phyloP scores from a whole-genome alignment of 495 filamentous ascomycete species.

The Xylaria bambusicola region DNA sequence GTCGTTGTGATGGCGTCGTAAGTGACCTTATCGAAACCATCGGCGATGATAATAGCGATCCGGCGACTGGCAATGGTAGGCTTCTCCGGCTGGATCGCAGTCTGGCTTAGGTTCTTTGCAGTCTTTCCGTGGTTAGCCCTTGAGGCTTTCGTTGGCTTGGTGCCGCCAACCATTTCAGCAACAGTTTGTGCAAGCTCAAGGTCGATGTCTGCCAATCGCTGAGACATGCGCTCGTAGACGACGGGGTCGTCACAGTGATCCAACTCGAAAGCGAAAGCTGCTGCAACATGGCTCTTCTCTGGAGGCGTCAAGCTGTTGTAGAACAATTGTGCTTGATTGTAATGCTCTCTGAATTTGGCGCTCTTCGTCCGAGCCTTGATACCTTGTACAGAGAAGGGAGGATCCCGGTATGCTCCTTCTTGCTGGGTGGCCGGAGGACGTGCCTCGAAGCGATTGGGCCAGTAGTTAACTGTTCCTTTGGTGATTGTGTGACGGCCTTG shows the following conservation, averaged over 20 bases:
- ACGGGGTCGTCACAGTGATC: slow-evolving; percentile 86
- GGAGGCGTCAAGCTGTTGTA: slow-evolving; percentile 75
- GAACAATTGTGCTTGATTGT: slow-evolving; percentile 70
- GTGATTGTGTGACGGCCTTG: slow-evolving; percentile 59
- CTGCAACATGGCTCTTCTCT: slow-evolving; percentile 71
- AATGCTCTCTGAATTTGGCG: slow-evolving; percentile 81
- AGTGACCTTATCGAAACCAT: slow-evolving; percentile 71
- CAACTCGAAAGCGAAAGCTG: slow-evolving; percentile 79
- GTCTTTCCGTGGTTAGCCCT: slow-evolving; percentile 67
- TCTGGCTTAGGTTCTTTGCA: slow-evolving; percentile 66
- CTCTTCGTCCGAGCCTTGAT: slow-evolving; percentile 70
- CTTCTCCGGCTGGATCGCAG: slow-evolving; percentile 61
- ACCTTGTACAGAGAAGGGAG: slow-evolving; percentile 64
- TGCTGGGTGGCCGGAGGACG: slow-evolving; percentile 59
- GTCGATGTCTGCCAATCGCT: slow-evolving; percentile 73
- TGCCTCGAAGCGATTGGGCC: slow-evolving; percentile 76
- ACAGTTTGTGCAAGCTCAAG: slow-evolving; percentile 70
- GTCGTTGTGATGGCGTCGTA: slow-evolving; percentile 66
- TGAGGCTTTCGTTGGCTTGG: slow-evolving; percentile 52
- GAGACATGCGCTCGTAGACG: slow-evolving; percentile 72
- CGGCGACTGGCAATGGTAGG: slow-evolving; percentile 72
- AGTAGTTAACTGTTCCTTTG: slow-evolving; percentile 79
- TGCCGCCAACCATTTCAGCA: slow-evolving; percentile 67
- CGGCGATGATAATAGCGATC: slow-evolving; percentile 77
- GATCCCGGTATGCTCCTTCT: slow-evolving; percentile 70